These are phyloP conservation scores for Boletus rubescentipes DNA, from an alignment of 768 basidiomycete genomes.

Conservation along the genomic window DNA sequence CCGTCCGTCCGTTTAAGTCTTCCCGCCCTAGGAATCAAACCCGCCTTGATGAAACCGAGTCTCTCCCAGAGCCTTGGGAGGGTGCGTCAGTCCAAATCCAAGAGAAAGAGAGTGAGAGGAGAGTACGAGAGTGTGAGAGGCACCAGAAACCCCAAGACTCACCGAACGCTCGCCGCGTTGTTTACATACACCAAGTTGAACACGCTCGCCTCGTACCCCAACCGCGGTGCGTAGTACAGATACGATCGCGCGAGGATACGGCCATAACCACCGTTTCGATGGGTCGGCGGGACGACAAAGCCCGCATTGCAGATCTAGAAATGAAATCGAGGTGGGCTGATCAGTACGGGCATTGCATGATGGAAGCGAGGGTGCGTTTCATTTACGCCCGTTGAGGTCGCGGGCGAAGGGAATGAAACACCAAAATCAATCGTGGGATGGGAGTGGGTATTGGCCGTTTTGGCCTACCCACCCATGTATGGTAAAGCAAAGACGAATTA, in stretches of 20 bases:
- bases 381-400: slow-evolving; percentile 6
- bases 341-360: background rate
- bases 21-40: slow-evolving; percentile 75
- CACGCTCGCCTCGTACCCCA: slow-evolving; percentile 77
- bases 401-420: background rate
- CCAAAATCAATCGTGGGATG: no score
- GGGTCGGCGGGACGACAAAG: slow-evolving; percentile 69
- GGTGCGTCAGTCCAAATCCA: background rate
- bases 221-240: slow-evolving; percentile 73
- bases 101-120: no score
- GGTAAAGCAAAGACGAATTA: no score
- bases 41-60: slow-evolving; percentile 76
- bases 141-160: background rate
- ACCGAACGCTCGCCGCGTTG: slow-evolving; percentile 75
- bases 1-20: slow-evolving; percentile 66
- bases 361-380: background rate
- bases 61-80: slow-evolving; percentile 66
- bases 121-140: no score
- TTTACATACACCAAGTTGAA: slow-evolving; percentile 92
- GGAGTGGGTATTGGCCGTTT: no score
- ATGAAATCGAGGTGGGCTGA: background rate
- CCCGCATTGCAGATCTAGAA: slow-evolving; percentile 84
- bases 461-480: no score
- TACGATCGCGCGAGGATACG: slow-evolving; percentile 72
- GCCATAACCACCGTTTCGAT: slow-evolving; percentile 69